Evolutionary conservation across 1,284 basidiomycete species (phyloP).

Genomic region (Rhodotorula sp.): DNA sequence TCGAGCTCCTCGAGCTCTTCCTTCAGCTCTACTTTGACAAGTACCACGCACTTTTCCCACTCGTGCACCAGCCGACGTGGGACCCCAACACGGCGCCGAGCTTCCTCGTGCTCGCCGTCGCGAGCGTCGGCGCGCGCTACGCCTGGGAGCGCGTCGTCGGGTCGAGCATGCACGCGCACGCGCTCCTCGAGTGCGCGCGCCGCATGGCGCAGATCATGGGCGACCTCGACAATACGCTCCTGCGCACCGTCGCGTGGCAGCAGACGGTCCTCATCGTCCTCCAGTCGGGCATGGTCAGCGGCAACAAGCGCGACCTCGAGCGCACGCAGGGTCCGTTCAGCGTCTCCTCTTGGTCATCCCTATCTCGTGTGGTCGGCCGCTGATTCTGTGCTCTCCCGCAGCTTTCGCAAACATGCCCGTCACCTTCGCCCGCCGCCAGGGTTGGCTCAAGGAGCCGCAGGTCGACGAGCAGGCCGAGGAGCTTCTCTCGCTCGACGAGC

Average conservation of each 20-base stretch:
- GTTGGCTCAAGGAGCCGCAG: slow-evolving; percentile 35
- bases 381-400: neutral
- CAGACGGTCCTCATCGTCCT: slow-evolving; percentile 33
- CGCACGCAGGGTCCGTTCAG: slow-evolving; percentile 28
- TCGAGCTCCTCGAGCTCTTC: slow-evolving; percentile 41
- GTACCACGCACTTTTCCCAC: slow-evolving; percentile 31
- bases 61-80: slow-evolving; percentile 39
- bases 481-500: slow-evolving; percentile 34
- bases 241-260: slow-evolving; percentile 41
- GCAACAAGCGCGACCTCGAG: slow-evolving; percentile 42
- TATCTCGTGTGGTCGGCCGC: neutral
- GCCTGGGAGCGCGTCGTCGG: slow-evolving; percentile 36
- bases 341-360: neutral
- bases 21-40: slow-evolving; percentile 39
- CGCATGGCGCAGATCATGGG: slow-evolving; percentile 33
- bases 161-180: slow-evolving; percentile 39
- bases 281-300: slow-evolving; percentile 35
- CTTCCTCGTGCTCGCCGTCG: slow-evolving; percentile 38
- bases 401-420: slow-evolving; percentile 36
- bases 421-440: slow-evolving; percentile 37
- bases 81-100: slow-evolving; percentile 39
- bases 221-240: slow-evolving; percentile 36
- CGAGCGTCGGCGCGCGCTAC: slow-evolving; percentile 37
- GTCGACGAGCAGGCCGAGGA: slow-evolving; percentile 27
- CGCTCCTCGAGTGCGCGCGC: slow-evolving; percentile 34